These are phyloP conservation scores for Elaphomyces granulatus DNA, from an alignment of 495 filamentous ascomycete genomes.

Conservation along the genomic window DNA sequence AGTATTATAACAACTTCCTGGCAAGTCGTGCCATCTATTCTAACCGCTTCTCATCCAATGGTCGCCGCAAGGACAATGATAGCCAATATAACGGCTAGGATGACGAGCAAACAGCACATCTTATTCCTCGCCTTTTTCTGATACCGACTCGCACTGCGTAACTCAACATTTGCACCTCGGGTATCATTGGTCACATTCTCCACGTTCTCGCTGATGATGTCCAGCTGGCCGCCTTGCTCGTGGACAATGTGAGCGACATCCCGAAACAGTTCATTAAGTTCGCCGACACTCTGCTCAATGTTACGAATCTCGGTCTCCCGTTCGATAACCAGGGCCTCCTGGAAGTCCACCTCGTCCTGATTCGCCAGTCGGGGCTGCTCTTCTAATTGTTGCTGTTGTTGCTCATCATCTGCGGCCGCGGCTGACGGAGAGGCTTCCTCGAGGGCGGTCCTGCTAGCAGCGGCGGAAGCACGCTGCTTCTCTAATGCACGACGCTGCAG, in stretches of 20 bases:
- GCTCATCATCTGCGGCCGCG: slow-evolving; percentile 21
- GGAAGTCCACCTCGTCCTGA: slow-evolving; percentile 95
- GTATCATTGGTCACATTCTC: slow-evolving; percentile 66
- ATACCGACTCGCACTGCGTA: slow-evolving; percentile 68
- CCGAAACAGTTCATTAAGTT: slow-evolving; percentile 90
- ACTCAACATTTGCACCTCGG: slow-evolving; percentile 68
- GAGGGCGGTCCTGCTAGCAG: slow-evolving; percentile 60
- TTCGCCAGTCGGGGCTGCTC: slow-evolving; percentile 69
- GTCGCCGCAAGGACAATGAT: slow-evolving; percentile 79
- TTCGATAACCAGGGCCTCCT: slow-evolving; percentile 88
- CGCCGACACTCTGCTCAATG: slow-evolving; percentile 90
- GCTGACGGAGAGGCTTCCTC: slow-evolving; percentile 35
- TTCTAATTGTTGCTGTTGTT: slow-evolving; percentile 51
- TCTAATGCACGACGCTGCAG: slow-evolving; percentile 81
- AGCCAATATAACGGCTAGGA: slow-evolving; percentile 73
- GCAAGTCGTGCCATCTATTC: too few species aligned
- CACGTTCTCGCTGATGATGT: slow-evolving; percentile 81
- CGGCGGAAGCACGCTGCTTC: slow-evolving; percentile 76
- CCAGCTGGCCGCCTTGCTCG: slow-evolving; percentile 81
- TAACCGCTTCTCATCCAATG: slow-evolving; percentile 30
- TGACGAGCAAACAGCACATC: slow-evolving; percentile 83
- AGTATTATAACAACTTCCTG: too few species aligned
- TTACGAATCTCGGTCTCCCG: slow-evolving; percentile 91
- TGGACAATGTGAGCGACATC: slow-evolving; percentile 93
- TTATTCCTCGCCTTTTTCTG: slow-evolving; percentile 89